phyloP scores from a whole-genome alignment of 495 filamentous ascomycete species.

The Penicillium salamii region DNA sequence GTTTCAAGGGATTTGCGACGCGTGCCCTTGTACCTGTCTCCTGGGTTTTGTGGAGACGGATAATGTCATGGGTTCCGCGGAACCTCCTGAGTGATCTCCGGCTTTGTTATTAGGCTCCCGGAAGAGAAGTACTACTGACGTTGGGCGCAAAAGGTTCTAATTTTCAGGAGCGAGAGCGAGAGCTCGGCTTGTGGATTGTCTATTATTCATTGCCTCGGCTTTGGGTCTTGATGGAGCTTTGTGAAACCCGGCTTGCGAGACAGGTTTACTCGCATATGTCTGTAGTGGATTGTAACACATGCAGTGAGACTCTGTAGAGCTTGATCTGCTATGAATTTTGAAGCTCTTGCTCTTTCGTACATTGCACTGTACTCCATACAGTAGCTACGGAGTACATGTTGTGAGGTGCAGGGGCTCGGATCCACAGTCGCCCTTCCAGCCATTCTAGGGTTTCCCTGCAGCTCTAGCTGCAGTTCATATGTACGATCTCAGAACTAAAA shows the following conservation, averaged over 20 bases:
- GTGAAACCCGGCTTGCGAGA: not conserved
- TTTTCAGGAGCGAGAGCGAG: not conserved
- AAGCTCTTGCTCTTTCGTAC: not conserved
- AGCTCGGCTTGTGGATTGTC: not conserved
- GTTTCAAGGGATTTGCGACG: conserved; percentile 7
- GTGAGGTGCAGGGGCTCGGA: not conserved
- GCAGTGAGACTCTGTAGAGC: not conserved
- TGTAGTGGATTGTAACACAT: not conserved
- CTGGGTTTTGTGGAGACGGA: conserved; percentile 8
- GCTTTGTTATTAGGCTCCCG: no score
- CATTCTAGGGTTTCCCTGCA: conserved; percentile 19
- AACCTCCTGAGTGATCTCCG: not conserved
- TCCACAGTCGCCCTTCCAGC: conserved; percentile 3
- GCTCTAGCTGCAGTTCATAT: conserved; percentile 20
- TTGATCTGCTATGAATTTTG: not conserved
- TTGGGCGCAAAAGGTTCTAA: not conserved
- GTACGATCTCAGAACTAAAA: conserved; percentile 24
- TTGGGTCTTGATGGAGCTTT: not conserved
- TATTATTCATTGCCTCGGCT: not conserved
- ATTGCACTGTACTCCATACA: no score
- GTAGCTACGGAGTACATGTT: no score
- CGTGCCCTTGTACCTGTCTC: conserved; percentile 7
- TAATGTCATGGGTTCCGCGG: not conserved
- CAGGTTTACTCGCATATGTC: not conserved
- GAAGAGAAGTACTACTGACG: no score